phyloP scores from a whole-genome alignment of 768 basidiomycete genomes.

The Sarcomyxa edulis region DNA sequence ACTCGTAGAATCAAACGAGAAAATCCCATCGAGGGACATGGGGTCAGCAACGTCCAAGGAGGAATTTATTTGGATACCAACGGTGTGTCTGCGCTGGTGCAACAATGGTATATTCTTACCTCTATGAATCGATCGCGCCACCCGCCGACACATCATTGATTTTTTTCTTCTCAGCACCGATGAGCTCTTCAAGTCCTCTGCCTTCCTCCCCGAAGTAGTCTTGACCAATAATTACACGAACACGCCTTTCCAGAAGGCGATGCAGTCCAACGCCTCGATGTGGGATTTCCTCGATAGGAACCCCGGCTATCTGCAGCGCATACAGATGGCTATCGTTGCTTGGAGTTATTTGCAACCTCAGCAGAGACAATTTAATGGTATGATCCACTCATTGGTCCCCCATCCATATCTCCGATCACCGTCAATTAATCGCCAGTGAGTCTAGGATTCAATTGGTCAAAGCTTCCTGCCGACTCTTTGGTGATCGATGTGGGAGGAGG shows the following conservation, averaged over 20 bases:
- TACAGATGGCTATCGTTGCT: not conserved
- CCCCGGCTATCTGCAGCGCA: not conserved
- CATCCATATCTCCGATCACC: too few species aligned
- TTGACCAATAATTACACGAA: conserved; percentile 3
- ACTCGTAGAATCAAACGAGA: conserved; percentile 16
- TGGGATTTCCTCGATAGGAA: conserved; percentile 20
- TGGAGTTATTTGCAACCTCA: not conserved
- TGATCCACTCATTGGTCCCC: too few species aligned
- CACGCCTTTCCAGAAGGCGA: conserved; percentile 3
- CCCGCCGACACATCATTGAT: too few species aligned
- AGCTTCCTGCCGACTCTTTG: conserved; percentile 41
- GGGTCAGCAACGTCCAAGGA: conserved; percentile 26
- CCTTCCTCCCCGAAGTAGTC: conserved; percentile 16
- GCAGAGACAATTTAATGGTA: too few species aligned
- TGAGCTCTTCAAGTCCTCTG: conserved; percentile 14
- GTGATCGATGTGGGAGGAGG: conserved; percentile 72
- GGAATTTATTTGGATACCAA: conserved; percentile 16
- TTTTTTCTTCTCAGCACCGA: conserved; percentile 9
- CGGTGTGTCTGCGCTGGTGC: conserved; percentile 19
- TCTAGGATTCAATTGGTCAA: conserved; percentile 54
- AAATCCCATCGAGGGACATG: conserved; percentile 23
- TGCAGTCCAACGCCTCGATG: conserved; percentile 3
- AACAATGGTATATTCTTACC: conserved; percentile 14
- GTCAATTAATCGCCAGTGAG: not conserved
- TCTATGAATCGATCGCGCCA: too few species aligned